These are phyloP conservation scores for Kalaharituber pfeilii DNA, from an alignment of 2,329 filamentous ascomycete genomes.

Conservation along the genomic window DNA sequence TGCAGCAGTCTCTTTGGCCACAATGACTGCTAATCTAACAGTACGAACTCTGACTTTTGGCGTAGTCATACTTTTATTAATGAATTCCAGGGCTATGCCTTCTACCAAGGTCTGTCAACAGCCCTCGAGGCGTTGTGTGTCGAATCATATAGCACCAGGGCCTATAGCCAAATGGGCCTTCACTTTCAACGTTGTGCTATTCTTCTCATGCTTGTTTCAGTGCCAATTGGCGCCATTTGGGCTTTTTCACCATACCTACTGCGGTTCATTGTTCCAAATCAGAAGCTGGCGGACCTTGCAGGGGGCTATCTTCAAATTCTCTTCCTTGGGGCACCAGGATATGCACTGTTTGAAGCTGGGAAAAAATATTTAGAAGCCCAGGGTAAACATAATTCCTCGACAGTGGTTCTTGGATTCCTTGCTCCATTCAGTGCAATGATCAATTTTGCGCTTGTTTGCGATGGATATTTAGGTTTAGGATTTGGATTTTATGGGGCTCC, in stretches of 20 bases:
- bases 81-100: neutral
- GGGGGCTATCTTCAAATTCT: conserved; percentile 57
- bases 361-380: conserved; percentile 85
- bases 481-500: conserved; percentile 65
- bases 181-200: conserved; percentile 67
- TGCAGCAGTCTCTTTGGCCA: conserved; percentile 48
- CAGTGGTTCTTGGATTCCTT: conserved; percentile 67
- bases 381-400: conserved; percentile 51
- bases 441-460: conserved; percentile 39
- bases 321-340: conserved; percentile 54
- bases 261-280: conserved; percentile 48
- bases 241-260: conserved; percentile 48
- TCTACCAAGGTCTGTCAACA: conserved; percentile 46
- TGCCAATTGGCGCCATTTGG: conserved; percentile 60
- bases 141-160: conserved; percentile 83
- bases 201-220: conserved; percentile 53
- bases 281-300: conserved; percentile 50
- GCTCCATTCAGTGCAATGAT: conserved; percentile 66
- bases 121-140: conserved; percentile 83
- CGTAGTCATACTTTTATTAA: neutral
- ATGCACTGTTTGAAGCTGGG: conserved; percentile 46
- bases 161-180: conserved; percentile 70
- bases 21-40: conserved; percentile 66
- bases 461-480: conserved; percentile 25
- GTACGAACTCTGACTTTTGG: conserved; percentile 57